Evolutionary conservation across 106 monocot genomes (phyloP), one percentile per base, ranked within the genome.

Genomic region (Acorus gramineus): DNA sequence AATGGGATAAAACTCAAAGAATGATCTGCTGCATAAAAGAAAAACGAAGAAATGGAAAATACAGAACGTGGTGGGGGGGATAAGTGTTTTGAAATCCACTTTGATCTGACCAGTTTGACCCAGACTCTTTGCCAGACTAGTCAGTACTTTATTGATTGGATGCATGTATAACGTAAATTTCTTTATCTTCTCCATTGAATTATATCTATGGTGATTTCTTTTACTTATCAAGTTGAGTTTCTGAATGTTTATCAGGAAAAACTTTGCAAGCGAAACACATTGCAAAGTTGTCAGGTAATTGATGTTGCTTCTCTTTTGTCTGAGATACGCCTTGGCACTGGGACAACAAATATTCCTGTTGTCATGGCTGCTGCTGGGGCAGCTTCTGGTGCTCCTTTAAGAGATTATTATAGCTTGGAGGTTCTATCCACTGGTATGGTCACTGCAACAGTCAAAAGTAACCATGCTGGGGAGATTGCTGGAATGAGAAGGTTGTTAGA

Each of bases 401-500:
- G 89, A 69, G 71, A 89, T 5, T 75, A 77, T 76, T 77, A 84
- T 58, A 88, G 77, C 46, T 71, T 98, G 71, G 98, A 92, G 79
- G 87, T 96, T 7, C 76, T 91, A 14, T 81, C 98, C 14, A 98
- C 88, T 69, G 98, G 88, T 14, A 66, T 92, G 54, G 83, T 89
- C 12, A 98, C 85, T 77, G 88, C 98, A 52, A 89, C 98, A 48
- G 65, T 79, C 4, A 98, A 98, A 59, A 83, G 83, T 69, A 98
- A 98, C 53, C 79, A 79, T 84, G 83, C 79, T 68, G 98, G 85
- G 8, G 92, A 98, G 66, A 98, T 98, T 79, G 85, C 85, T 75
- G 98, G 98, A 63, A 92, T 98, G 98, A 88, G 79, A 84, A 85
- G 82, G 69, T 66, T 98, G 48, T 98, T 81, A 56, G 78, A 85